Conservation (phyloP, 306 rosid species). For the Datisca glomerata region DNA sequence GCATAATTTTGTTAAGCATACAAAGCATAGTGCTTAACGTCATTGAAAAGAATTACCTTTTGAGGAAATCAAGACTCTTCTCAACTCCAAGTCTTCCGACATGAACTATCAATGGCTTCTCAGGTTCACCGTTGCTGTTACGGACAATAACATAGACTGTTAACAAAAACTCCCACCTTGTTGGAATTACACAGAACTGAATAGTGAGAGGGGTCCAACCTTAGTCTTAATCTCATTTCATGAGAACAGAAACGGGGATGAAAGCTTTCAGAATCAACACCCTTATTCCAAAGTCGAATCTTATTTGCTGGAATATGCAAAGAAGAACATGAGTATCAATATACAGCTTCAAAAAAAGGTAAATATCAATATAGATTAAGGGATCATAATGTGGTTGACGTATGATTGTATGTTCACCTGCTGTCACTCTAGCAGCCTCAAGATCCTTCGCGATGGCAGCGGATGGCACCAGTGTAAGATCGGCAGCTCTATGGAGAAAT, state of each 20-base stretch:
- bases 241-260: slow-evolving; percentile 65
- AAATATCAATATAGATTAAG: no score
- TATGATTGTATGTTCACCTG: slow-evolving; percentile 47
- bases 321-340: not conserved
- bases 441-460: slow-evolving; percentile 87
- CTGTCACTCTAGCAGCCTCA: slow-evolving; percentile 58
- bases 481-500: slow-evolving; percentile 94
- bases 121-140: slow-evolving; percentile 72
- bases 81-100: slow-evolving; percentile 97
- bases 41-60: slow-evolving; percentile 31
- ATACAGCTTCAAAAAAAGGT: slow-evolving; percentile 19
- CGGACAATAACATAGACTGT: slow-evolving; percentile 8
- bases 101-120: slow-evolving; percentile 84
- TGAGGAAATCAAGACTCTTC: slow-evolving; percentile 91
- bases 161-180: slow-evolving; percentile 12
- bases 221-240: slow-evolving; percentile 75
- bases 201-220: slow-evolving; percentile 29
- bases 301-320: slow-evolving; percentile 52
- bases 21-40: not conserved
- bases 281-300: slow-evolving; percentile 96
- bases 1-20: no score
- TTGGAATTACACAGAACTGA: slow-evolving; percentile 5
- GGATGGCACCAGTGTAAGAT: slow-evolving; percentile 90
- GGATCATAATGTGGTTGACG: no score
- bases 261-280: slow-evolving; percentile 91